Percentiles rank a stretch among this genome's conserved stretches.
Conservation (phyloP, 83 land plant species). For the Thuja plicata region DNA sequence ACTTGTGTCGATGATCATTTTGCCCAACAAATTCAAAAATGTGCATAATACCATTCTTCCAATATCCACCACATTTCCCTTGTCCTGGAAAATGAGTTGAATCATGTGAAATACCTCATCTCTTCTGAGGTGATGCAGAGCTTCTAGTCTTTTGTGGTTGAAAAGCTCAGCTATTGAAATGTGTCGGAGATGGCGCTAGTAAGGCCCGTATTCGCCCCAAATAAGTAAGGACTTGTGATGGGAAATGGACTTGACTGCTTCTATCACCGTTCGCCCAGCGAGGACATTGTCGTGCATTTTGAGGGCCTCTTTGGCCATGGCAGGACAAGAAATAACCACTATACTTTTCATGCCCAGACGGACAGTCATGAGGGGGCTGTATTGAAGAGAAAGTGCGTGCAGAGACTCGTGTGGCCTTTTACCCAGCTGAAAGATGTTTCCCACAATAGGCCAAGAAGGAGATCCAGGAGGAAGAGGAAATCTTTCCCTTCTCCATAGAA, state of each 20-base stretch:
- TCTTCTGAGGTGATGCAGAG: no score
- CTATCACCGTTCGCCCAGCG: slow-evolving; percentile 45
- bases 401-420: neutral
- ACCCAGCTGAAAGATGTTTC: no score
- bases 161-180: no score
- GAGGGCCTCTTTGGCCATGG: slow-evolving; percentile 37
- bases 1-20: no score
- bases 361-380: slow-evolving; percentile 58
- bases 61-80: no score
- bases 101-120: no score
- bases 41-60: no score
- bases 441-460: no score
- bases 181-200: slow-evolving; percentile 11
- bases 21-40: no score
- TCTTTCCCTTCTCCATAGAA: neutral
- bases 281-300: slow-evolving; percentile 43
- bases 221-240: slow-evolving; percentile 12
- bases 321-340: slow-evolving; percentile 39
- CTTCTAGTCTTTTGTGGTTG: no score
- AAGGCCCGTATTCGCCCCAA: neutral
- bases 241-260: neutral
- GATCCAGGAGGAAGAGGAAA: no score
- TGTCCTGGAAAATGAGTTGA: no score
- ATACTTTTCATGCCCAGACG: slow-evolving; percentile 36
- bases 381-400: slow-evolving; percentile 18